Evolutionary conservation across 1,139 yeast species (phyloP).

Genomic region (Hemisphaericaspora xylofermentans): DNA sequence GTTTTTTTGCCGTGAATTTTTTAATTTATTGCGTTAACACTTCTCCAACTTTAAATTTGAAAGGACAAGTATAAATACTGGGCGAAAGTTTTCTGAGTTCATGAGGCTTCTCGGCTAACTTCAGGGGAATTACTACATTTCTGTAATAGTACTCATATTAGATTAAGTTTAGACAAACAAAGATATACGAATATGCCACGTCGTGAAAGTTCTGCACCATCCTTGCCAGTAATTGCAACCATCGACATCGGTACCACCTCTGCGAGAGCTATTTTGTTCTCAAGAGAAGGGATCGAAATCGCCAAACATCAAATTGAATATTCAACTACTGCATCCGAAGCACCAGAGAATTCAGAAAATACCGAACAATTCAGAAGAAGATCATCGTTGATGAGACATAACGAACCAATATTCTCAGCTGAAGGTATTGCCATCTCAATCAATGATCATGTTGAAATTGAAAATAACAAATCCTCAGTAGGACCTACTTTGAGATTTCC

Average conservation of each 20-base stretch:
- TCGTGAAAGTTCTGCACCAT: slow-evolving; percentile 41
- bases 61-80: too few species aligned
- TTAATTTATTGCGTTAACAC: too few species aligned
- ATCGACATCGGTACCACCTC: slow-evolving; percentile 95
- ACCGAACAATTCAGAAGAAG: slow-evolving; percentile 54
- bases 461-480: slow-evolving; percentile 51
- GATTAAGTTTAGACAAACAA: not conserved
- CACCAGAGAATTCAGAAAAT: slow-evolving; percentile 44
- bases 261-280: slow-evolving; percentile 84
- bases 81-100: too few species aligned
- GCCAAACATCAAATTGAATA: slow-evolving; percentile 90
- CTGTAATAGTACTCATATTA: not conserved
- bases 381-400: slow-evolving; percentile 48
- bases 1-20: too few species aligned
- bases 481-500: slow-evolving; percentile 76
- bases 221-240: slow-evolving; percentile 60
- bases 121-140: too few species aligned
- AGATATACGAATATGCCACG: slow-evolving; percentile 30
- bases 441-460: slow-evolving; percentile 60
- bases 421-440: slow-evolving; percentile 71
- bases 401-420: slow-evolving; percentile 63
- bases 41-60: too few species aligned
- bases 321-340: slow-evolving; percentile 67
- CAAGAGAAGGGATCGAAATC: slow-evolving; percentile 69
- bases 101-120: too few species aligned